Evolutionary conservation across 2,329 filamentous ascomycete genomes (phyloP), one percentile per base, ranked within the genome.

Genomic region (Diaporthe velutina): DNA sequence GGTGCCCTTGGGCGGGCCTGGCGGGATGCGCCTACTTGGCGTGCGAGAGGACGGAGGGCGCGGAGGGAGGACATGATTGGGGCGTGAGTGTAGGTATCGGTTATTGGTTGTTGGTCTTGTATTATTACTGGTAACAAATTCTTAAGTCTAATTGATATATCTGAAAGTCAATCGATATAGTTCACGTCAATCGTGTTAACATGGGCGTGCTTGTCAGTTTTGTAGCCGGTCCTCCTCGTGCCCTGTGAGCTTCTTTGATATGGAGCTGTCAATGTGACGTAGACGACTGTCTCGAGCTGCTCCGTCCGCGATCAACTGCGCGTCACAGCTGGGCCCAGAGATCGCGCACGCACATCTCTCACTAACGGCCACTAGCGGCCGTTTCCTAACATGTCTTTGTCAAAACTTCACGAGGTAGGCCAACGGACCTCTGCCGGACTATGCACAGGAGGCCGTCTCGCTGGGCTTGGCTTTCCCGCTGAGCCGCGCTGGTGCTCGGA

Each of bases 251-350:
- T 6, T 50, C 25, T 22, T 13, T 19, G n/a, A 13, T 17, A 54
- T 54, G 15, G 48, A 40, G 33, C 64, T 67, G 64, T 68, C 64
- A 68, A 54, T 15, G 64, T 68, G 64, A 68, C 64, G 64, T 54
- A 68, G 33, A 68, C n/a, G 64, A 54, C 64, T 68, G 40, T 52
- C n/a, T 38, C 45, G 12, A 40, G 17, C 45, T n/a, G 25, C 28
- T 15, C 8, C 3, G 40, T 64, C 60, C 33, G 64, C 48, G 64
- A 40, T 38, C 22, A 35, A 50, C 17, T 67, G 64, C 64, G 45
- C 45, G 42, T 35, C 30, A 67, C 22, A 52, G 45, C 61, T 19
- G 4, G 38, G 35, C 13, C 4, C 25, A 9, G 58, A 10, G 17
- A 38, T 54, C 15, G n/a, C 33, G 64, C 30, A 33, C 45, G 15